Conservation (phyloP, 2,329 filamentous ascomycete genomes). For the Pochonia chlamydosporia region DNA sequence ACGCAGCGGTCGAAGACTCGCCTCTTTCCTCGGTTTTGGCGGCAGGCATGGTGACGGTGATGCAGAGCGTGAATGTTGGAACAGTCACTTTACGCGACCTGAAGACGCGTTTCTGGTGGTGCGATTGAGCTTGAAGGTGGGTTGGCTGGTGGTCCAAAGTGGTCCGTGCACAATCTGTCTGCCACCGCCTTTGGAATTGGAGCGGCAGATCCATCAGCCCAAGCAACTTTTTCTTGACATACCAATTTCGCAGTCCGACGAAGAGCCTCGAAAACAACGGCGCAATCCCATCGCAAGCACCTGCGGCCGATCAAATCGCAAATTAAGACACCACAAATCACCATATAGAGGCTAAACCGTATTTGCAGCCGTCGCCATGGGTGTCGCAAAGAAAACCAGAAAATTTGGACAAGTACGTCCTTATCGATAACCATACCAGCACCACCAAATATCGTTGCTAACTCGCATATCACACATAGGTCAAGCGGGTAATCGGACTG, state of each 20-base stretch:
- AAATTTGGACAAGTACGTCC: constrained; percentile 69
- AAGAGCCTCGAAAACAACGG: neutral
- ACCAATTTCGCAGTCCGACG: neutral
- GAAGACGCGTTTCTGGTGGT: constrained; percentile 25
- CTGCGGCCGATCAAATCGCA: too few species aligned
- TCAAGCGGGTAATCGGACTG: constrained; percentile 79
- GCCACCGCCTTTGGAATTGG: constrained; percentile 19
- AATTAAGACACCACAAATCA: too few species aligned
- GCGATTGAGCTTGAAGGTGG: constrained; percentile 1
- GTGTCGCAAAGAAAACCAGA: constrained; percentile 81
- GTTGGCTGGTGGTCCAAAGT: constrained; percentile 4
- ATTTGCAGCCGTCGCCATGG: constrained; percentile 52
- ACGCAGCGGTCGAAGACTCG: constrained; percentile 55
- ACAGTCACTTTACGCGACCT: constrained; percentile 31
- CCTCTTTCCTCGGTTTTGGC: constrained; percentile 46
- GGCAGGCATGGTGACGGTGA: constrained; percentile 37
- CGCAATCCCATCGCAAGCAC: neutral
- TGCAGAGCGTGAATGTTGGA: constrained; percentile 14
- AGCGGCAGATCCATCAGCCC: constrained; percentile 6
- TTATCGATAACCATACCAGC: constrained; percentile 21
- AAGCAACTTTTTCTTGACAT: constrained; percentile 11
- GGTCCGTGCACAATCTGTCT: constrained; percentile 21
- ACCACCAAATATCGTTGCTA: neutral
- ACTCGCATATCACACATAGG: constrained; percentile 31
- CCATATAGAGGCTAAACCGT: too few species aligned